These are phyloP conservation scores for Conticribra guillardii DNA, from an alignment of 108 stramenopile genomes.

Conservation along the genomic window DNA sequence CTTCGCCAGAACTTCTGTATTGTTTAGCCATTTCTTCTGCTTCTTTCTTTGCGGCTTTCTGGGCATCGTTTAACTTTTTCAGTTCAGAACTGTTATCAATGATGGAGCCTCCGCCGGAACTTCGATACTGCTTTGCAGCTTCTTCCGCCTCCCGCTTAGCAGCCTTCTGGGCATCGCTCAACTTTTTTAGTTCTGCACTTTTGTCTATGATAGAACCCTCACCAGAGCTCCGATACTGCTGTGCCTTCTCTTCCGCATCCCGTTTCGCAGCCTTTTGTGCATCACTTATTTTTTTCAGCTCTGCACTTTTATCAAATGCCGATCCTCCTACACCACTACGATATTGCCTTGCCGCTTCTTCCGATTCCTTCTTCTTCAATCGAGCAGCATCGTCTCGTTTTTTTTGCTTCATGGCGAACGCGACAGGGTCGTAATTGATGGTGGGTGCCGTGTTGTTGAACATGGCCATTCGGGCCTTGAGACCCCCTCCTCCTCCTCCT, in stretches of 20 bases:
- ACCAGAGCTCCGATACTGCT: background rate
- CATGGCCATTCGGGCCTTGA: slow-evolving; percentile 8
- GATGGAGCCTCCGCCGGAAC: background rate
- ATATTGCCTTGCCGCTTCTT: slow-evolving; percentile 18
- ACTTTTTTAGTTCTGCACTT: background rate
- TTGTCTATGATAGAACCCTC: slow-evolving; percentile 2
- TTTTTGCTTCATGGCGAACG: slow-evolving; percentile 15
- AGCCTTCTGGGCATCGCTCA: background rate
- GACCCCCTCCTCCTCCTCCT: slow-evolving; percentile 10
- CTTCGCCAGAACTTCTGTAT: slow-evolving; percentile 2
- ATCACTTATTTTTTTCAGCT: slow-evolving; percentile 9
- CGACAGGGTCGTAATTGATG: slow-evolving; percentile 13
- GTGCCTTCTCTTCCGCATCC: background rate
- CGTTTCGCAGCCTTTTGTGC: background rate
- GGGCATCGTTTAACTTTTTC: slow-evolving; percentile 6
- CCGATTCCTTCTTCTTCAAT: slow-evolving; percentile 3
- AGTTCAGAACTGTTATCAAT: background rate
- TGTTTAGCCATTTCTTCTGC: slow-evolving; percentile 7
- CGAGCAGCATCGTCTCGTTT: slow-evolving; percentile 1
- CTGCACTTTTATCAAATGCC: slow-evolving; percentile 19
- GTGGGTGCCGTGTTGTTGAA: background rate
- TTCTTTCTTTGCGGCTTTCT: slow-evolving; percentile 14
- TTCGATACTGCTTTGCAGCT: background rate
- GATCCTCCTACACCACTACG: slow-evolving; percentile 5
- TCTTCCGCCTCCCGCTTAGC: slow-evolving; percentile 7